Percentiles rank a stretch among this genome's conserved stretches.
phyloP scores from a whole-genome alignment of 1,284 basidiomycete species.

The Melampsora abietis-canadensis region DNA sequence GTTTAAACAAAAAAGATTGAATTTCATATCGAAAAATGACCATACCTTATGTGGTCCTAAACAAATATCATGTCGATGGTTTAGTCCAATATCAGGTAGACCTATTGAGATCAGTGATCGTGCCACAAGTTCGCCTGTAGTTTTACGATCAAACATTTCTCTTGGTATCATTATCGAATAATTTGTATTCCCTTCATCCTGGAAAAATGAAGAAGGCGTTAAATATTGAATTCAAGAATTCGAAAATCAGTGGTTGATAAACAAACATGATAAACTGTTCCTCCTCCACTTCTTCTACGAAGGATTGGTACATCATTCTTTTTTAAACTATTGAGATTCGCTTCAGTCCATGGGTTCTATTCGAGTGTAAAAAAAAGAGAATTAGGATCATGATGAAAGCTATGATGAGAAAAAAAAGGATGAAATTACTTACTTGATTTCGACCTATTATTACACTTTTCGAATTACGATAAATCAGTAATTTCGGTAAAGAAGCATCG shows the following conservation, averaged over 20 bases:
- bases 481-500: constrained; percentile 62
- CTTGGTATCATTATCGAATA: constrained; percentile 90
- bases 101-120: constrained; percentile 72
- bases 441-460: constrained; percentile 92
- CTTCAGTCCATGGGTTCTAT: constrained; percentile 95
- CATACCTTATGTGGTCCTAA: constrained; percentile 80
- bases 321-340: constrained; percentile 65
- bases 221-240: background rate
- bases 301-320: constrained; percentile 70
- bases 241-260: background rate
- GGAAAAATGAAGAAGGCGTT: constrained; percentile 35
- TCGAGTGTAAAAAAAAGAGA: background rate
- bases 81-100: constrained; percentile 67
- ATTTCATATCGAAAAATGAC: constrained; percentile 44
- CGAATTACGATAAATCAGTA: constrained; percentile 81
- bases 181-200: constrained; percentile 97
- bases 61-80: constrained; percentile 86
- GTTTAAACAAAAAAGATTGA: constrained; percentile 8
- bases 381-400: constrained; percentile 10
- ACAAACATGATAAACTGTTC: constrained; percentile 91
- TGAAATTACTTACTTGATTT: constrained; percentile 62
- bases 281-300: constrained; percentile 87
- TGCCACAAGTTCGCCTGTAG: constrained; percentile 73
- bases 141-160: constrained; percentile 71
- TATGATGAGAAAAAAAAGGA: background rate